Percentiles rank a stretch among this genome's conserved stretches.
Evolutionary conservation across 2,329 filamentous ascomycete species (phyloP).

Genomic region (Ophiostoma perfectum): DNA sequence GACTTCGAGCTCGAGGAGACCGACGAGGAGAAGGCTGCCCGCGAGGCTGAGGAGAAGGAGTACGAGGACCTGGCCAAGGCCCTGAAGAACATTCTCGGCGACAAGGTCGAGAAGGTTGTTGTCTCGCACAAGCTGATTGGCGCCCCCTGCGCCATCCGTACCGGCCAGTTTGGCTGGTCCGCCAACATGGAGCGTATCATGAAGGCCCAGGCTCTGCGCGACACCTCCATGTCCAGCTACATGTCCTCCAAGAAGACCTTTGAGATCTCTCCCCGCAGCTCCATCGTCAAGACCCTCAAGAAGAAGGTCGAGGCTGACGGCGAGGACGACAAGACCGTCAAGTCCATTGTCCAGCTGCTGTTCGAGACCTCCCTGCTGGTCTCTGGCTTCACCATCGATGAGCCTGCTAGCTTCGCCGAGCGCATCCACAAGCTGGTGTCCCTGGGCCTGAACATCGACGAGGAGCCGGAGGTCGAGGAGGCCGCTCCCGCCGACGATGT

Average conservation of each 20-base stretch:
- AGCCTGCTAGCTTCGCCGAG: constrained; percentile 95
- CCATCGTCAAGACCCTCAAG: constrained; percentile 98
- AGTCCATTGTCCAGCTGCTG: constrained; percentile 96
- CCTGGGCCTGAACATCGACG: constrained; percentile 94
- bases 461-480: constrained; percentile 57
- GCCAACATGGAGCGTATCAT: constrained; percentile 99
- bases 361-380: constrained; percentile 98
- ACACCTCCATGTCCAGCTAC: constrained; percentile 99
- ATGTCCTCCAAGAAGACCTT: constrained; percentile 99
- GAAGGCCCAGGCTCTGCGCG: constrained; percentile 99
- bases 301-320: constrained; percentile 97
- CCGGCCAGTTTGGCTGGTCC: constrained; percentile 99
- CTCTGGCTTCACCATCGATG: constrained; percentile 98
- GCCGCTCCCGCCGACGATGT: constrained; percentile 51
- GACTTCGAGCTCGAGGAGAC: constrained; percentile 99
- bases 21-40: constrained; percentile 95
- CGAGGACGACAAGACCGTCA: constrained; percentile 98
- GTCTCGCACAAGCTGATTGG: constrained; percentile 95
- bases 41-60: constrained; percentile 97
- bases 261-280: constrained; percentile 97
- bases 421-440: constrained; percentile 99
- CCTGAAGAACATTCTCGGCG: constrained; percentile 97
- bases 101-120: constrained; percentile 99
- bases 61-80: constrained; percentile 91
- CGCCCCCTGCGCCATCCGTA: constrained; percentile 96